These are phyloP conservation scores for Ananas comosus DNA, from an alignment of 176 grass and related monocot genomes.

Conservation along the genomic window DNA sequence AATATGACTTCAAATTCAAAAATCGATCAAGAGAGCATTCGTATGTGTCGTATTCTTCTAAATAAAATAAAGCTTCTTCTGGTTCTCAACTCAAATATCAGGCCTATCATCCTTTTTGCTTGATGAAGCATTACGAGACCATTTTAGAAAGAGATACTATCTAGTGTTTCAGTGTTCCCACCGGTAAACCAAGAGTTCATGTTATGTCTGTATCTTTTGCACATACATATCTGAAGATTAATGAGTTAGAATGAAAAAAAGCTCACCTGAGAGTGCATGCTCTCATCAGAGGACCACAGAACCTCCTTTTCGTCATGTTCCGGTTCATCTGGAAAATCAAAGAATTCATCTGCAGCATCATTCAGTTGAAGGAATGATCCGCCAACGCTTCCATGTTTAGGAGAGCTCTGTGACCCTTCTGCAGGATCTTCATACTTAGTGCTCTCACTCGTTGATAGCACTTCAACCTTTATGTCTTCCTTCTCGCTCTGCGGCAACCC, in stretches of 20 bases:
- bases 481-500: constrained; percentile 27
- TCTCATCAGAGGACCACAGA: constrained; percentile 71
- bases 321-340: constrained; percentile 90
- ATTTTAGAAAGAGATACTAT: too few relatives aligned
- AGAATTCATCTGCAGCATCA: constrained; percentile 82
- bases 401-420: constrained; percentile 37
- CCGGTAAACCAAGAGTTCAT: too few relatives aligned
- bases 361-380: constrained; percentile 72
- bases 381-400: constrained; percentile 39
- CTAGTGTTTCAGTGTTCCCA: too few relatives aligned
- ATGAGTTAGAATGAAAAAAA: not conserved
- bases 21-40: too few relatives aligned
- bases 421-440: constrained; percentile 32
- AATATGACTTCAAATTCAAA: too few relatives aligned
- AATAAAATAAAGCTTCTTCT: too few relatives aligned
- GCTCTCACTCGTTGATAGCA: constrained; percentile 28
- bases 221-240: not conserved
- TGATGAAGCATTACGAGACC: too few relatives aligned
- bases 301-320: constrained; percentile 69
- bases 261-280: constrained; percentile 33
- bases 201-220: too few relatives aligned
- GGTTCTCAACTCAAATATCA: too few relatives aligned
- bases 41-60: too few relatives aligned
- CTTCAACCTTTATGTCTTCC: constrained; percentile 48
- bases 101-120: too few relatives aligned